phyloP scores from a whole-genome alignment of 1,139 yeast genomes.

The Zygoascus sp. region DNA sequence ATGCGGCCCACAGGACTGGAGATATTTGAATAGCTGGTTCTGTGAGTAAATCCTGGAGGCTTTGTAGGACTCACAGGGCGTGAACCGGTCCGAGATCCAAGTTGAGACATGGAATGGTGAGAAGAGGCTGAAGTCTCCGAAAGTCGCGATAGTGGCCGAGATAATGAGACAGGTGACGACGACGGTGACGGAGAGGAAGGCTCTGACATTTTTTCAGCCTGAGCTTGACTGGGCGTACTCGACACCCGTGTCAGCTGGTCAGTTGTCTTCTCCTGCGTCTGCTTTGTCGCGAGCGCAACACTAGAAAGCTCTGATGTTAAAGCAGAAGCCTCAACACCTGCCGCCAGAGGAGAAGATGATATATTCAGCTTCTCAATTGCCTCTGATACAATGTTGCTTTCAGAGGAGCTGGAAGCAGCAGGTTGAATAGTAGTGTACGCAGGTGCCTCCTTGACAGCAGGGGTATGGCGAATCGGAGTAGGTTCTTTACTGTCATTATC shows the following conservation, averaged over 20 bases:
- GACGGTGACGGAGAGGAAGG: not conserved
- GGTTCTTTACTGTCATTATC: not conserved
- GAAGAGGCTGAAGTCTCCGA: slow-evolving; percentile 1
- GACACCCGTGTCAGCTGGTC: not conserved
- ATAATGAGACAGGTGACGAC: too few relatives aligned
- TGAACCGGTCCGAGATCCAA: slow-evolving; percentile 5
- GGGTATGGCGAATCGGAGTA: not conserved
- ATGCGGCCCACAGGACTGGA: not conserved
- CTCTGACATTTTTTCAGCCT: not conserved
- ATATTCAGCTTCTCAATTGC: too few relatives aligned
- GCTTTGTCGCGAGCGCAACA: not conserved
- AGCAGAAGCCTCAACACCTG: too few relatives aligned
- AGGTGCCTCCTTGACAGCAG: not conserved
- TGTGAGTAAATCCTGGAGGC: not conserved
- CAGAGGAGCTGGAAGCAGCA: not conserved
- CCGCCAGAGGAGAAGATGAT: too few relatives aligned
- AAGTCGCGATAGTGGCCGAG: not conserved
- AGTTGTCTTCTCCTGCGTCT: not conserved
- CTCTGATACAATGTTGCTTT: too few relatives aligned
- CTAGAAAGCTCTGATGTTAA: too few relatives aligned
- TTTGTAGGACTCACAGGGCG: not conserved
- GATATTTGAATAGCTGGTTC: not conserved
- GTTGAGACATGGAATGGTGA: slow-evolving; percentile 6
- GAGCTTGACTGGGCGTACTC: too few relatives aligned
- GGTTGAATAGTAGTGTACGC: not conserved